Percentiles rank a stretch among this genome's conserved stretches.
phyloP scores from a whole-genome alignment of 805 yeast genomes.

The Monosporozyma servazzii region DNA sequence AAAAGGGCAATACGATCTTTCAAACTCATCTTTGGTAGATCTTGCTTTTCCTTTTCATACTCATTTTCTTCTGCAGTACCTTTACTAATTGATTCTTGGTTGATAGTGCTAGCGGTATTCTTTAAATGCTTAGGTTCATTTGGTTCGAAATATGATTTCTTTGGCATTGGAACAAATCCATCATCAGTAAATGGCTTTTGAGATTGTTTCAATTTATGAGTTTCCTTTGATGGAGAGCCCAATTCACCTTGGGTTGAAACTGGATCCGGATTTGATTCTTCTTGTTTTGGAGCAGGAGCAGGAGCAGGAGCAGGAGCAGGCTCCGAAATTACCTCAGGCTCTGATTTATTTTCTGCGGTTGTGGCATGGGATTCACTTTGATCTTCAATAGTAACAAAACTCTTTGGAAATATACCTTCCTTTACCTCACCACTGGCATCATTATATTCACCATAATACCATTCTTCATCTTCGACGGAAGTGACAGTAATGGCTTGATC shows the following conservation, averaged over 20 bases:
- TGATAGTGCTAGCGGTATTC: neutral
- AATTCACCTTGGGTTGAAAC: neutral
- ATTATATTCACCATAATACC: conserved; percentile 67
- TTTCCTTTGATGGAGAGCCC: neutral
- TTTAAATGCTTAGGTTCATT: neutral
- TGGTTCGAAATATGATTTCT: conserved; percentile 4
- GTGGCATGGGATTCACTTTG: neutral
- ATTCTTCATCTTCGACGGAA: conserved; percentile 79
- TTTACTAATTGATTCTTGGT: conserved; percentile 6
- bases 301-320: neutral
- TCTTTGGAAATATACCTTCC: conserved; percentile 80
- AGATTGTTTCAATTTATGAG: conserved; percentile 1
- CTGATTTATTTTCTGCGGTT: neutral
- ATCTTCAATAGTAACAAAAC: conserved; percentile 49
- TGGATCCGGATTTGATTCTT: neutral
- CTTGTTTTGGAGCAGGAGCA: neutral
- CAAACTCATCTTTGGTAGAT: conserved; percentile 67
- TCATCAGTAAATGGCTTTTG: conserved; percentile 6
- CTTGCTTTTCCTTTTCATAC: conserved; percentile 36
- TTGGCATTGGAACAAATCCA: conserved; percentile 12
- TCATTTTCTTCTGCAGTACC: conserved; percentile 6
- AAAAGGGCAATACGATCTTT: conserved; percentile 80
- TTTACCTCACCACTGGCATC: conserved; percentile 36
- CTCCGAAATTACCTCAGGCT: neutral
- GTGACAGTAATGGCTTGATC: conserved; percentile 70